phyloP scores from a whole-genome alignment of 495 filamentous ascomycete species.

The Clohesyomyces aquaticus region DNA sequence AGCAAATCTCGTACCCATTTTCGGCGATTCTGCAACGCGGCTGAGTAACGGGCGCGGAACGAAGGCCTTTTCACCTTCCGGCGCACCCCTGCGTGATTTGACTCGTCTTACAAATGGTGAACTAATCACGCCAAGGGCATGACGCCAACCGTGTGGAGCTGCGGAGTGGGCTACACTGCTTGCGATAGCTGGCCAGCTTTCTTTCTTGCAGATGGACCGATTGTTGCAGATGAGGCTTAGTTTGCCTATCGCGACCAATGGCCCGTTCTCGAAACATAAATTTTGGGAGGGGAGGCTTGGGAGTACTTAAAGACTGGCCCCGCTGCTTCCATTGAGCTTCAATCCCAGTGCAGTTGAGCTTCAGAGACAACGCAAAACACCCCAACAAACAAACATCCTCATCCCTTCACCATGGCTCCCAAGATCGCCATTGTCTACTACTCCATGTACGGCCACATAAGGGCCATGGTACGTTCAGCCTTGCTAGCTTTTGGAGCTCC shows the following conservation, averaged over 20 bases:
- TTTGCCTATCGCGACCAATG: not conserved
- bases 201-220: not conserved
- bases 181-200: not conserved
- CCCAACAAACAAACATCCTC: not conserved
- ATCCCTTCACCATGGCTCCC: slow-evolving; percentile 72
- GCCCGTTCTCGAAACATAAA: not conserved
- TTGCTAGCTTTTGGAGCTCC: not conserved
- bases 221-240: not conserved
- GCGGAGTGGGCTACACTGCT: not conserved
- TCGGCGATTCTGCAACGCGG: not conserved
- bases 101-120: not conserved
- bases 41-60: not conserved
- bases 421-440: slow-evolving; percentile 93
- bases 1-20: too few relatives aligned
- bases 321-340: not conserved
- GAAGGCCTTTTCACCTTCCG: not conserved
- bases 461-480: slow-evolving; percentile 26
- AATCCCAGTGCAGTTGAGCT: slow-evolving; percentile 9
- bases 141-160: slow-evolving; percentile 10
- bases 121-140: slow-evolving; percentile 1
- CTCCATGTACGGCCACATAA: slow-evolving; percentile 78
- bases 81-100: not conserved
- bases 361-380: not conserved
- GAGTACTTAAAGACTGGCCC: not conserved
- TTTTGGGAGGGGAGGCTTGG: not conserved